Percentiles rank a stretch among this genome's conserved stretches.
Conservation (phyloP, 139 green algal species). For the Closterium sp. region DNA sequence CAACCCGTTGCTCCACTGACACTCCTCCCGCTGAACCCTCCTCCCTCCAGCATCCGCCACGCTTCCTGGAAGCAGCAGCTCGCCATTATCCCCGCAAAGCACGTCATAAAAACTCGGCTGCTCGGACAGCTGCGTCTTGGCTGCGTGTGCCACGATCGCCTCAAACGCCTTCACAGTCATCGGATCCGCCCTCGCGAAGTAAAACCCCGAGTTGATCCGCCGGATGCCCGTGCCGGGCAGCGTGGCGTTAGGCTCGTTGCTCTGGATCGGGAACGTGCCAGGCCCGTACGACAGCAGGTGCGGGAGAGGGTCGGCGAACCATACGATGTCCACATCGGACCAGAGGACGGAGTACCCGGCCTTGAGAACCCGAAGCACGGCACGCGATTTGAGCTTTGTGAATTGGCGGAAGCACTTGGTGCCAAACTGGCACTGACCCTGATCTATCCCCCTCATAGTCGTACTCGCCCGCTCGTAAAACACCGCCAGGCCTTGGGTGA, state of each 20-base stretch:
- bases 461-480: conserved; percentile 31
- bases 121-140: conserved; percentile 39
- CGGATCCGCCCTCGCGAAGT: conserved; percentile 25
- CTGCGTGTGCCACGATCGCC: conserved; percentile 30
- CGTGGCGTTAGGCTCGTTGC: conserved; percentile 37
- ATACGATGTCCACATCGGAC: conserved; percentile 43
- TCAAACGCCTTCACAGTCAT: conserved; percentile 21
- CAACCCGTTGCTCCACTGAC: conserved; percentile 28
- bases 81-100: conserved; percentile 31
- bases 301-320: conserved; percentile 27
- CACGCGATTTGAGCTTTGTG: conserved; percentile 43
- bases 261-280: conserved; percentile 41
- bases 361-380: conserved; percentile 31
- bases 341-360: conserved; percentile 31
- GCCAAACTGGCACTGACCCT: conserved; percentile 21
- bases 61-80: conserved; percentile 25
- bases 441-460: conserved; percentile 8
- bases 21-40: conserved; percentile 20
- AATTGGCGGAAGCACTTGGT: conserved; percentile 46
- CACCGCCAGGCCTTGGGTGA: conserved; percentile 38
- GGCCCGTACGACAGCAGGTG: conserved; percentile 21
- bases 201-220: conserved; percentile 47
- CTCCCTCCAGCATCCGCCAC: conserved; percentile 23
- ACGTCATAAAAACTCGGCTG: conserved; percentile 46
- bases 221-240: conserved; percentile 29